Conservation (phyloP, 164 flowering plant species). For the Kingdonia uniflora region DNA sequence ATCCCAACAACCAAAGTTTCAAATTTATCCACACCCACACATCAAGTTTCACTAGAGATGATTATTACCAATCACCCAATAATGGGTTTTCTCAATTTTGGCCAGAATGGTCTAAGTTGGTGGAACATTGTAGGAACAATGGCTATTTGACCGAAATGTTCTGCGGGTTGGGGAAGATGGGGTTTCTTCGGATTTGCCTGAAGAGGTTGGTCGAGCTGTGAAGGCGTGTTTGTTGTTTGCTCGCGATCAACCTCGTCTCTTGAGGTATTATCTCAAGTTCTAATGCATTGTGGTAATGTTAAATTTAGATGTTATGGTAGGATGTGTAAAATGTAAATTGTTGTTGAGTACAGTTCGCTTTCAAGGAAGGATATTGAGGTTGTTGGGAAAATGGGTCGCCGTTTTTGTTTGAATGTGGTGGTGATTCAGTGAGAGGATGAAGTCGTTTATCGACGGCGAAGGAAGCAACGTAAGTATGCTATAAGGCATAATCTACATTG, state of each 20-base stretch:
- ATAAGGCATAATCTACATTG: too few species aligned
- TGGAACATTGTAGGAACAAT: conserved; percentile 13
- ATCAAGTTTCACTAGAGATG: too few species aligned
- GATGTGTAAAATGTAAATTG: too few species aligned
- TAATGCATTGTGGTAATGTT: too few species aligned
- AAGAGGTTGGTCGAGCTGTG: conserved; percentile 36
- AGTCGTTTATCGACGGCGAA: conserved; percentile 25
- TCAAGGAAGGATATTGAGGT: conserved; percentile 59
- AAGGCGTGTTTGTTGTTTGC: conserved; percentile 50
- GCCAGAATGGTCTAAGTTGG: conserved; percentile 50
- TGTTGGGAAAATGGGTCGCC: conserved; percentile 53
- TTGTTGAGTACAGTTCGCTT: conserved; percentile 38
- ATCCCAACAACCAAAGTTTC: too few species aligned
- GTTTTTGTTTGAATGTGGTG: conserved; percentile 42
- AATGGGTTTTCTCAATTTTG: conserved; percentile 23
- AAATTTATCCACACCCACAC: too few species aligned
- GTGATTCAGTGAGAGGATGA: conserved; percentile 40
- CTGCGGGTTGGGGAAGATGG: conserved; percentile 12
- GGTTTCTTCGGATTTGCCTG: conserved; percentile 27
- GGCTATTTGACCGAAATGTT: conserved; percentile 17
- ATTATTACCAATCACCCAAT: too few species aligned
- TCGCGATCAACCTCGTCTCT: conserved; percentile 27
- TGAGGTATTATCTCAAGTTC: too few species aligned
- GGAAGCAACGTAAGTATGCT: conserved; percentile 43
- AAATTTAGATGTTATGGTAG: too few species aligned